Evolutionary conservation across 1,284 basidiomycete species (phyloP).

Genomic region (Rhodotorula sp.): DNA sequence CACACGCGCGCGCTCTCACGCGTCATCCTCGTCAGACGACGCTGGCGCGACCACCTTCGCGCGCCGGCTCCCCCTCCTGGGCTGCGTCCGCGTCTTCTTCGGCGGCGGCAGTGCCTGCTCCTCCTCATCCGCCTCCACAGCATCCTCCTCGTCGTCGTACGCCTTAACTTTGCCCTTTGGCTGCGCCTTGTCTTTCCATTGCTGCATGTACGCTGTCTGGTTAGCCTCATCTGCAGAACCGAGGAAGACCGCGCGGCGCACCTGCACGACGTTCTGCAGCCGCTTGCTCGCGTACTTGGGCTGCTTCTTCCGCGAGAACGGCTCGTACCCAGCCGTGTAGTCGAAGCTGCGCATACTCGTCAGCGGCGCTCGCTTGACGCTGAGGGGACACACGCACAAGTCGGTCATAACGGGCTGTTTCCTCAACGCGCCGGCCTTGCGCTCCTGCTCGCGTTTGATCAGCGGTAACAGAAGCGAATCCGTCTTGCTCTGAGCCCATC

Average conservation of each 20-base stretch:
- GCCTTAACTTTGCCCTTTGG: slow-evolving; percentile 18
- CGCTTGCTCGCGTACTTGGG: slow-evolving; percentile 77
- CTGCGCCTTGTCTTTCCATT: slow-evolving; percentile 16
- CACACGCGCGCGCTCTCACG: neutral
- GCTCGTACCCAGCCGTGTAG: slow-evolving; percentile 55
- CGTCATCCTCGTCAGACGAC: neutral
- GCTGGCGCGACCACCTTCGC: neutral
- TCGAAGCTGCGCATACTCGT: slow-evolving; percentile 52
- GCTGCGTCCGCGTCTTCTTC: slow-evolving; percentile 7
- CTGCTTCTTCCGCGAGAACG: slow-evolving; percentile 24
- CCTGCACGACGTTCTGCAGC: slow-evolving; percentile 76
- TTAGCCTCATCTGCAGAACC: too few species aligned
- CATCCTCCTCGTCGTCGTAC: neutral
- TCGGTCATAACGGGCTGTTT: slow-evolving; percentile 62
- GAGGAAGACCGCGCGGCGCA: neutral
- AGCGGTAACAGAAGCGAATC: slow-evolving; percentile 91
- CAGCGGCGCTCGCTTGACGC: neutral
- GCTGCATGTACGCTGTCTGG: neutral
- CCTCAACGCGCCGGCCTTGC: slow-evolving; percentile 61
- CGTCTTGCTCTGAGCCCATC: slow-evolving; percentile 83
- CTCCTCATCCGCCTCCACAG: slow-evolving; percentile 8
- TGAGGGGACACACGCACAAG: slow-evolving; percentile 46
- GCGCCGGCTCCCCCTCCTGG: slow-evolving; percentile 8
- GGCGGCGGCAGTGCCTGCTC: slow-evolving; percentile 9
- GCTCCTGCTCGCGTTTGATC: slow-evolving; percentile 82